Conservation (phyloP, 352 stramenopile species). For the Elongisporangium prolatum region DNA sequence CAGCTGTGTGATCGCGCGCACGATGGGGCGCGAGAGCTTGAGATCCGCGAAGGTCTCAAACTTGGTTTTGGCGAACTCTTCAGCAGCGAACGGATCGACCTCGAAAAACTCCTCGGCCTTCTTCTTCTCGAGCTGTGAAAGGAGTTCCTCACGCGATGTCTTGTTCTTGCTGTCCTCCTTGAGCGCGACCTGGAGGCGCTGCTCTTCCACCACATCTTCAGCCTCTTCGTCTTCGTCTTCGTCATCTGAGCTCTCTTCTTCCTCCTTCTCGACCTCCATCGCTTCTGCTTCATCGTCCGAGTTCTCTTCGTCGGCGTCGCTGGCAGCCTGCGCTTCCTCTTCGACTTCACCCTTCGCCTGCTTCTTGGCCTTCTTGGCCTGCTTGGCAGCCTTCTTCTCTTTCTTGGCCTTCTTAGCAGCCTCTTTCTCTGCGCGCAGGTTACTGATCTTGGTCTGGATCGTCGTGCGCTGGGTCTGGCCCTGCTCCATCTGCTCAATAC, state of each 20-base stretch:
- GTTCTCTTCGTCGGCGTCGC: conserved; percentile 24
- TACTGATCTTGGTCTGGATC: conserved; percentile 85
- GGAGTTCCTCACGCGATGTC: conserved; percentile 49
- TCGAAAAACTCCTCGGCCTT: conserved; percentile 84
- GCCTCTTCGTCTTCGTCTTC: conserved; percentile 48
- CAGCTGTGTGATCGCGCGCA: conserved; percentile 95
- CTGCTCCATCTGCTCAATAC: conserved; percentile 62
- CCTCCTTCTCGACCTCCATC: conserved; percentile 8
- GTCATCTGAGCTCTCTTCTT: conserved; percentile 27
- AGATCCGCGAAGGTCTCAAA: conserved; percentile 95
- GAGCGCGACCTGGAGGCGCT: conserved; percentile 57
- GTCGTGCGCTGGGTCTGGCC: conserved; percentile 58
- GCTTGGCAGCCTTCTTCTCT: conserved; percentile 42
- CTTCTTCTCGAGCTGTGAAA: conserved; percentile 74
- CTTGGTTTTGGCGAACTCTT: conserved; percentile 77
- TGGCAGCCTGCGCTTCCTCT: conserved; percentile 14
- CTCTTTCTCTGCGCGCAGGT: conserved; percentile 70
- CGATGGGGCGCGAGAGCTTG: conserved; percentile 95
- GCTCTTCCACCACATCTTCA: conserved; percentile 75
- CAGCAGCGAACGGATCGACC: conserved; percentile 64
- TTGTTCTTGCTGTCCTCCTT: conserved; percentile 49
- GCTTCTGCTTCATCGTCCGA: conserved; percentile 23
- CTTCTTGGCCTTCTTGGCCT: conserved; percentile 26
- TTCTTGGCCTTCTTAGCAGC: conserved; percentile 50
- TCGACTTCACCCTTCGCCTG: conserved; percentile 19